These are phyloP conservation scores for Chrysoporthe deuterocubensis DNA, from an alignment of 2,329 filamentous ascomycete genomes.

Conservation along the genomic window DNA sequence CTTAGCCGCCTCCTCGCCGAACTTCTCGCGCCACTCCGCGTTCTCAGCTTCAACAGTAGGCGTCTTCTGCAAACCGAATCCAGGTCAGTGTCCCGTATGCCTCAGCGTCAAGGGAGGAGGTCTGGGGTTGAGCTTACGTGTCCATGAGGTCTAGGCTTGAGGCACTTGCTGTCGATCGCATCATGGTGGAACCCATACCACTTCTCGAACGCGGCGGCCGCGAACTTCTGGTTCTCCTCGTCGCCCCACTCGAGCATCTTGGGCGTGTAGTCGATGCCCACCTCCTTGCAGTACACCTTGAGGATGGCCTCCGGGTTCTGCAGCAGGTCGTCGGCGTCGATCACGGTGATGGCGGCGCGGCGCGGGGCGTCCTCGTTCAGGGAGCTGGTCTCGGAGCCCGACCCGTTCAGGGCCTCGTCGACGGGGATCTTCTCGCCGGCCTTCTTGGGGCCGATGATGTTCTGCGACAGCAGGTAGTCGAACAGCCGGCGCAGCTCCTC, in stretches of 20 bases:
- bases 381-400: slow-evolving; percentile 20
- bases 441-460: slow-evolving; percentile 71
- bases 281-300: slow-evolving; percentile 77
- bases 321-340: slow-evolving; percentile 93
- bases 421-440: slow-evolving; percentile 45
- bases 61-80: slow-evolving; percentile 52
- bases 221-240: slow-evolving; percentile 70
- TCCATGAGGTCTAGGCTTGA: slow-evolving; percentile 71
- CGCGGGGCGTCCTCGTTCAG: slow-evolving; percentile 3
- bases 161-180: slow-evolving; percentile 78
- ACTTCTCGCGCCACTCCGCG: slow-evolving; percentile 74
- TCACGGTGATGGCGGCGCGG: slow-evolving; percentile 66
- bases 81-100: slow-evolving; percentile 7
- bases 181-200: slow-evolving; percentile 98
- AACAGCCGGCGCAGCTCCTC: slow-evolving; percentile 84
- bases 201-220: slow-evolving; percentile 83
- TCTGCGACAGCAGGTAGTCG: slow-evolving; percentile 74
- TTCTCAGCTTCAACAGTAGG: slow-evolving; percentile 69
- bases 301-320: slow-evolving; percentile 80
- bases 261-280: slow-evolving; percentile 74
- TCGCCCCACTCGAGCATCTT: slow-evolving; percentile 86
- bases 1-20: slow-evolving; percentile 70
- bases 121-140: slow-evolving; percentile 50
- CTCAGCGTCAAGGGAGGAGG: background rate
- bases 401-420: slow-evolving; percentile 32